Base-by-base conservation (phyloP, 2,329 filamentous ascomycete species). In the Coniochaeta hoffmannii region DNA sequence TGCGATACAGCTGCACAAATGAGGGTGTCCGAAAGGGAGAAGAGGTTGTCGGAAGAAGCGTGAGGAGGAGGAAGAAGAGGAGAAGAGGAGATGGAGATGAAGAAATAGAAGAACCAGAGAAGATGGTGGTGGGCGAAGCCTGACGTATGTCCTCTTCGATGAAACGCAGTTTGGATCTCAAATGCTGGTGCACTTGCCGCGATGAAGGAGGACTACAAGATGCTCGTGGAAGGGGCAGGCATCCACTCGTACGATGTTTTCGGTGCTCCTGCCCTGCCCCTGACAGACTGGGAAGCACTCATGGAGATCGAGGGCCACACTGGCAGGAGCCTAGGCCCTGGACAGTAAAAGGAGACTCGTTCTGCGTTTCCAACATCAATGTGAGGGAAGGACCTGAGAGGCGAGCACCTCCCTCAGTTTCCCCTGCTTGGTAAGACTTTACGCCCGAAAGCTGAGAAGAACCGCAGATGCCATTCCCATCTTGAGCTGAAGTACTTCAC, bases 81-180 rank as follows among this genome's bases (percentile, higher is more conserved):
- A 59, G 56, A 54, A 50, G 52, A 49, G 53, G 50, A 35, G 53
- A 53, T 49, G 54, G 55, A 49, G 53, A 55, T 38, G 54, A 35
- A 60, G 41, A 52, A 36, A 38, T 56, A 41, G 54, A 57, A 56
- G 54, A 57, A 26, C 53, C 51, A 36, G 54, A 55, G 54, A 59
- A 51, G 22, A 32, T n/a, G n/a, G n/a, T n/a, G 50, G 31, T 15
- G 50, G 32, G 38, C 28, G 51, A 57, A 2, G 11, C 15, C 34
- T 36, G 34, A 46, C 41, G 41, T 28, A 2, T 11, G 26, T 11
- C 41, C 12, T 10, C 14, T 15, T n/a, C 19, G 22, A 28, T 7
- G 41, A 11, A 46, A 46, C 19, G 19, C 19, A 46, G 26, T 46
- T 46, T 46, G 41, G 19, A 41, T 24, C 4, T 41, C 12, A 10